Base-by-base conservation (phyloP, 495 filamentous ascomycete genomes). In the Hypoxylon subgilvum region DNA sequence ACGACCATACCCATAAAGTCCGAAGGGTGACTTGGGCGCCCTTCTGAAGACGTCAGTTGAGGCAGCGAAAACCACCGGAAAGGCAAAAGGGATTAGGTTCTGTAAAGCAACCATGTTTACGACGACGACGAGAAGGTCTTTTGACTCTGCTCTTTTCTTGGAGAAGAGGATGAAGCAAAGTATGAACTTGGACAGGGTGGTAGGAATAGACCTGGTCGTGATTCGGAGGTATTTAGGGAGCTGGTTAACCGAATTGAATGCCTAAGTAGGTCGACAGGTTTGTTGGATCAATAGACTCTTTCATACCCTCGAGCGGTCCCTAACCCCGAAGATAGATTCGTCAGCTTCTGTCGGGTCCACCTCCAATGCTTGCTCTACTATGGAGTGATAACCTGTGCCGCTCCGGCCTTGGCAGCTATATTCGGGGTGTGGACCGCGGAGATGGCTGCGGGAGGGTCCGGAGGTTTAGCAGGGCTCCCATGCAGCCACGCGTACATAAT, bases 1-100 rank as follows among this genome's bases (percentile, higher is more conserved):
- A 4, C 63, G 63, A 6, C 69, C 71, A 28, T 76, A 75, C 9
- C 70, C 72, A 27, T 72, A 75, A 4, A 76, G 64, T 14, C 7
- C 38, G 57, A 74, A 76, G 14, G 45, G 43, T 0, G 32, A 6
- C 30, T 16, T 46, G 8, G 34, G 63, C 5, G 42, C 18, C 2
- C 57, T 50, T 31, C 28, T 9, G n/a, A 40, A 22, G 1, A 55
- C 5, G 9, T 31, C 32, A 1, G 52, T 32, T 10, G 61, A 57
- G 31, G 27, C 57, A 23, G 22, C 28, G 21, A 57, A 19, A 41
- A n/a, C 40, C 6, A 40, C 13, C 8, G 62, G 52, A n/a, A 65
- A 18, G 32, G 48, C 46, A 21, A 61, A 41, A 46, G 57, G 43
- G 16, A 65, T 47, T 19, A 61, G 38, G 57, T 23, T 61, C 47